A percentile compares a stretch with the other conserved stretches of the same genome.
phyloP scores from a whole-genome alignment of 768 basidiomycete genomes.

The Aureoboletus auriporus region DNA sequence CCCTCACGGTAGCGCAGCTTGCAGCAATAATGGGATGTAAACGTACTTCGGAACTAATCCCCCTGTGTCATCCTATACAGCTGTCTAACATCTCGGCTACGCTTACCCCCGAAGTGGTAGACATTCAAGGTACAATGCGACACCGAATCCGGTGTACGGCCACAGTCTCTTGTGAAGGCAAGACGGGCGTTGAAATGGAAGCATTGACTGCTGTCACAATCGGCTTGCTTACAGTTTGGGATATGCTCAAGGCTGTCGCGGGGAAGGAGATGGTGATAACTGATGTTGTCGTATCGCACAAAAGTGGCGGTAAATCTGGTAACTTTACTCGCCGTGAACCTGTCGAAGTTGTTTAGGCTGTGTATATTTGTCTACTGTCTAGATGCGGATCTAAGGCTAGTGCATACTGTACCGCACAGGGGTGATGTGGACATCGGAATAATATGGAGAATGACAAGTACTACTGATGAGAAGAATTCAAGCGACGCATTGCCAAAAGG shows the following conservation, averaged over 20 bases:
- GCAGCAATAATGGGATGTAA: conserved; percentile 89
- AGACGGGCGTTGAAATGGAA: conserved; percentile 93
- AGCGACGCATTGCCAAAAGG: neutral
- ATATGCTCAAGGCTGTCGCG: conserved; percentile 89
- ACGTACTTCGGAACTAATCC: conserved; percentile 77
- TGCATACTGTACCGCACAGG: too few relatives aligned
- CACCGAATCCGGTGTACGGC: conserved; percentile 61
- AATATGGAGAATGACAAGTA: too few relatives aligned
- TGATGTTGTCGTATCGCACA: conserved; percentile 58
- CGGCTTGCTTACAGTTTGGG: conserved; percentile 82
- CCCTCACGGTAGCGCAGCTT: conserved; percentile 72
- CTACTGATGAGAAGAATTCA: neutral
- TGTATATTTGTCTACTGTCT: neutral
- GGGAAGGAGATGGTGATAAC: conserved; percentile 84
- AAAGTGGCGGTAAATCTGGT: conserved; percentile 72
- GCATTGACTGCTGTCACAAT: conserved; percentile 81
- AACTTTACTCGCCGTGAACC: conserved; percentile 45
- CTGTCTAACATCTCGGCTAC: conserved; percentile 67
- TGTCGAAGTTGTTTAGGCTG: neutral
- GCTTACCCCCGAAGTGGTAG: conserved; percentile 44
- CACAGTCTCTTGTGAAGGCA: conserved; percentile 71
- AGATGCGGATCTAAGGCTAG: neutral
- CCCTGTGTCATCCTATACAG: conserved; percentile 81
- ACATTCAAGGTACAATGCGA: conserved; percentile 11
- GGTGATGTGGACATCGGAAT: too few relatives aligned